Percentiles rank a stretch among this genome's conserved stretches.
phyloP scores from a whole-genome alignment of 306 rosid genomes.

The Pyrus bretschneideri region DNA sequence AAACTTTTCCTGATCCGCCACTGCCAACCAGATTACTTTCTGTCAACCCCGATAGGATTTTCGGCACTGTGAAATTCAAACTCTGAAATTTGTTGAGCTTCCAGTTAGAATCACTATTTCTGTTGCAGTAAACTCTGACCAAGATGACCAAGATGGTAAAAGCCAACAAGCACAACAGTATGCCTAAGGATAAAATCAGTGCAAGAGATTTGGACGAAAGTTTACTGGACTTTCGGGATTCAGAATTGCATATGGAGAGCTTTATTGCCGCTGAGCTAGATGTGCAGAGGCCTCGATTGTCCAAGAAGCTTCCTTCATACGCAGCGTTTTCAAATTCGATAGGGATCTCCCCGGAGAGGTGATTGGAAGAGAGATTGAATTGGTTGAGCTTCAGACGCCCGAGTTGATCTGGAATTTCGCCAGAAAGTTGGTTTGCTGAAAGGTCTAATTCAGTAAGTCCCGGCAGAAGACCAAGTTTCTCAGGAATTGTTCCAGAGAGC shows the following conservation, averaged over 20 bases:
- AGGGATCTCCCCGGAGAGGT: slow-evolving; percentile 47
- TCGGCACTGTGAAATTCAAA: slow-evolving; percentile 47
- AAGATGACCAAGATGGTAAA: slow-evolving; percentile 11
- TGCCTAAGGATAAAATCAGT: slow-evolving; percentile 33
- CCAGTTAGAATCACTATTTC: slow-evolving; percentile 40
- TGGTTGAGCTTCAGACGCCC: background rate
- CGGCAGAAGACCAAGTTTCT: slow-evolving; percentile 23
- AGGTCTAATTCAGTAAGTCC: slow-evolving; percentile 45
- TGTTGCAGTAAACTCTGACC: slow-evolving; percentile 19
- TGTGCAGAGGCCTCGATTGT: slow-evolving; percentile 60
- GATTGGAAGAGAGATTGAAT: slow-evolving; percentile 51
- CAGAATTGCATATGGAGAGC: slow-evolving; percentile 31
- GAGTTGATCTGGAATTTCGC: slow-evolving; percentile 40
- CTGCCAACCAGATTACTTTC: slow-evolving; percentile 49
- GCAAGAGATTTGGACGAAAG: slow-evolving; percentile 37
- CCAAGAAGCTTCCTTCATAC: slow-evolving; percentile 46
- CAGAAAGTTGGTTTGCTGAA: slow-evolving; percentile 59
- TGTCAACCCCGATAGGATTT: slow-evolving; percentile 37
- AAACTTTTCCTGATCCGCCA: slow-evolving; percentile 83
- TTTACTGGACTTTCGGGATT: slow-evolving; percentile 20
- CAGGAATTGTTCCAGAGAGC: slow-evolving; percentile 46
- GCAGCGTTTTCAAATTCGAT: slow-evolving; percentile 30
- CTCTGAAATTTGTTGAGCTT: slow-evolving; percentile 62
- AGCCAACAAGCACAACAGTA: slow-evolving; percentile 9
- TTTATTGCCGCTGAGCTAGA: slow-evolving; percentile 16